phyloP scores from a whole-genome alignment of 1,284 basidiomycete genomes.

The Heliocybe sulcata region DNA sequence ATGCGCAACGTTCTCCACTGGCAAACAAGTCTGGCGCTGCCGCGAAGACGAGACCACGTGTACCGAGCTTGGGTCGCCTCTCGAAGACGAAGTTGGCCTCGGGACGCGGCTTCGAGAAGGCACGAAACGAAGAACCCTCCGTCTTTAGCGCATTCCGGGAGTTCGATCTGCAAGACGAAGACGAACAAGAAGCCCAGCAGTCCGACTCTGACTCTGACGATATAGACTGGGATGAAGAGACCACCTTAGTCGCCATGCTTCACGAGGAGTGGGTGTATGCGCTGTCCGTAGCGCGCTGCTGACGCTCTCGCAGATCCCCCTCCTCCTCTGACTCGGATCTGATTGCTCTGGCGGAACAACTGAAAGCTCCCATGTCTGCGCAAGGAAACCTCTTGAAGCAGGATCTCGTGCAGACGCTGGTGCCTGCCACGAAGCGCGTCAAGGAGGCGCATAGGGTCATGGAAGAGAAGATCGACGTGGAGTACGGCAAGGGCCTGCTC shows the following conservation, averaged over 20 bases:
- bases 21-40: not conserved
- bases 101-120: not conserved
- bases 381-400: slow-evolving; percentile 35
- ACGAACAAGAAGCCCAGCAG: slow-evolving; percentile 10
- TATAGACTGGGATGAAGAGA: slow-evolving; percentile 51
- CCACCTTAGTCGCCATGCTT: slow-evolving; percentile 44
- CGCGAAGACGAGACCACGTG: not conserved
- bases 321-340: slow-evolving; percentile 21
- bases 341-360: slow-evolving; percentile 33
- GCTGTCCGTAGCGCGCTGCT: not conserved
- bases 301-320: slow-evolving; percentile 9
- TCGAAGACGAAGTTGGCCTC: not conserved
- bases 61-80: not conserved
- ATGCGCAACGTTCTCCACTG: not conserved
- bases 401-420: slow-evolving; percentile 41
- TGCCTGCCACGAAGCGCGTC: slow-evolving; percentile 44
- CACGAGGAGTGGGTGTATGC: slow-evolving; percentile 30
- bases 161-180: slow-evolving; percentile 10
- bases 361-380: slow-evolving; percentile 39
- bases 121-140: not conserved
- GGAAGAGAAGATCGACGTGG: slow-evolving; percentile 39
- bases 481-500: slow-evolving; percentile 38
- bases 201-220: slow-evolving; percentile 19
- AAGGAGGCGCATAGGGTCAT: slow-evolving; percentile 33
- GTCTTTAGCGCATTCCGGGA: slow-evolving; percentile 10